phyloP scores from a whole-genome alignment of 2,329 filamentous ascomycete genomes.

The Aschersonia sp. region DNA sequence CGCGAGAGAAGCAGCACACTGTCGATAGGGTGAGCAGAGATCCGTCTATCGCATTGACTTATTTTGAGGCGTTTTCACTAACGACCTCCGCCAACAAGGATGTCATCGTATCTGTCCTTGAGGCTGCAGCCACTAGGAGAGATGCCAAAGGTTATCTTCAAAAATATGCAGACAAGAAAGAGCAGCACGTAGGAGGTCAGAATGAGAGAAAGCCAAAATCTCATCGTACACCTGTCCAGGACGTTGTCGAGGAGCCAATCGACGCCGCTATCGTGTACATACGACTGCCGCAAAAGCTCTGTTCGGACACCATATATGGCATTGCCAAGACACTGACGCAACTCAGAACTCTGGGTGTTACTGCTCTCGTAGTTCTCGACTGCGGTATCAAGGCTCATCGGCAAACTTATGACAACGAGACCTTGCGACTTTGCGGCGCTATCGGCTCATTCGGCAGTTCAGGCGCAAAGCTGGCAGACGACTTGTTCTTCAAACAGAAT shows the following conservation, averaged over 20 bases:
- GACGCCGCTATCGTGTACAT: constrained; percentile 79
- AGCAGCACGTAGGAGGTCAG: constrained; percentile 2
- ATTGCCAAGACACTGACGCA: constrained; percentile 76
- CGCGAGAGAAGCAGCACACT: constrained; percentile 15
- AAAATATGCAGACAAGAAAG: constrained; percentile 45
- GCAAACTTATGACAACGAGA: constrained; percentile 42
- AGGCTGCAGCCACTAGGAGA: constrained; percentile 79
- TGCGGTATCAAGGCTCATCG: constrained; percentile 32
- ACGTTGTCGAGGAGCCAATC: constrained; percentile 10
- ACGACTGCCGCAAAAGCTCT: constrained; percentile 54
- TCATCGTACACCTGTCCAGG: neutral
- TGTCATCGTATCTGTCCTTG: constrained; percentile 73
- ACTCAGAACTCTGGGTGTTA: constrained; percentile 66
- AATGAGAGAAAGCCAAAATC: neutral
- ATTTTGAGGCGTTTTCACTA: neutral
- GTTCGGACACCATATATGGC: constrained; percentile 54
- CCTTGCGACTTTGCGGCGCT: constrained; percentile 57
- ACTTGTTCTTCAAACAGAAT: constrained; percentile 11
- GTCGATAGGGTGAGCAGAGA: constrained; percentile 15
- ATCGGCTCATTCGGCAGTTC: constrained; percentile 55
- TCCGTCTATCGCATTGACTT: neutral
- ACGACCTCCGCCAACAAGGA: constrained; percentile 38
- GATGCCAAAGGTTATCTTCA: constrained; percentile 87
- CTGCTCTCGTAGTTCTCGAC: constrained; percentile 73
- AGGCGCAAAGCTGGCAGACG: constrained; percentile 54